These are phyloP conservation scores for Aspergillus wentii DNA, from an alignment of 495 filamentous ascomycete species.

Conservation along the genomic window DNA sequence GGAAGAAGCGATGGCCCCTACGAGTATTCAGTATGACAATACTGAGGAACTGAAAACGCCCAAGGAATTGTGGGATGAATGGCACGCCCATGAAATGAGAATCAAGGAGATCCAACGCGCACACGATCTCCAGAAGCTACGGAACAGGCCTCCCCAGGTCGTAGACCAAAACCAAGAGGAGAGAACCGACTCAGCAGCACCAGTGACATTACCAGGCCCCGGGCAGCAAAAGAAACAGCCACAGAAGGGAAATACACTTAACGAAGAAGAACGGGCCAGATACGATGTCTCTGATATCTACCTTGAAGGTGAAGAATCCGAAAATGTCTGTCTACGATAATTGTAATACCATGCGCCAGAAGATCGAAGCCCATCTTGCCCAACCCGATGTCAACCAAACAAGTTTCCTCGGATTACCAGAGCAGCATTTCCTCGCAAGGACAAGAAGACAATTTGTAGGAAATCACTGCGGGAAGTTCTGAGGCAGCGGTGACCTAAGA, in stretches of 20 bases:
- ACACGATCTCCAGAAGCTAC: too few relatives aligned
- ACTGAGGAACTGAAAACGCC: too few relatives aligned
- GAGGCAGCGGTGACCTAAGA: constrained; percentile 1
- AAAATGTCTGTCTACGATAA: constrained; percentile 7
- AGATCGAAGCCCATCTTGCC: constrained; percentile 6
- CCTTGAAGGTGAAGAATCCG: constrained; percentile 5
- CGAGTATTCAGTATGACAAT: too few relatives aligned
- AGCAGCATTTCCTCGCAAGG: constrained; percentile 1
- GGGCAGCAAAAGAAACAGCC: constrained; percentile 1
- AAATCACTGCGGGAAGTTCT: constrained; percentile 4
- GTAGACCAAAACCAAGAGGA: too few relatives aligned
- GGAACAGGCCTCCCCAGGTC: too few relatives aligned
- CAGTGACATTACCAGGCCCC: too few relatives aligned
- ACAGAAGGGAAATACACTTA: background rate
- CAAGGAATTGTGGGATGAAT: too few relatives aligned
- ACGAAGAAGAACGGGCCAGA: background rate
- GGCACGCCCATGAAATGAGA: too few relatives aligned
- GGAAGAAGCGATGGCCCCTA: too few relatives aligned
- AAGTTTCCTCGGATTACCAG: constrained; percentile 7
- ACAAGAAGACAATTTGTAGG: background rate
- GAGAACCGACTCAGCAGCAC: too few relatives aligned
- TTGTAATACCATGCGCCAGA: constrained; percentile 11
- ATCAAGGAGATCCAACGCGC: too few relatives aligned
- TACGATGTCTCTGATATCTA: constrained; percentile 9
- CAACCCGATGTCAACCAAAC: constrained; percentile 3